Base-by-base conservation (phyloP, 1,139 yeast species). In the Komagataea norvegica region DNA sequence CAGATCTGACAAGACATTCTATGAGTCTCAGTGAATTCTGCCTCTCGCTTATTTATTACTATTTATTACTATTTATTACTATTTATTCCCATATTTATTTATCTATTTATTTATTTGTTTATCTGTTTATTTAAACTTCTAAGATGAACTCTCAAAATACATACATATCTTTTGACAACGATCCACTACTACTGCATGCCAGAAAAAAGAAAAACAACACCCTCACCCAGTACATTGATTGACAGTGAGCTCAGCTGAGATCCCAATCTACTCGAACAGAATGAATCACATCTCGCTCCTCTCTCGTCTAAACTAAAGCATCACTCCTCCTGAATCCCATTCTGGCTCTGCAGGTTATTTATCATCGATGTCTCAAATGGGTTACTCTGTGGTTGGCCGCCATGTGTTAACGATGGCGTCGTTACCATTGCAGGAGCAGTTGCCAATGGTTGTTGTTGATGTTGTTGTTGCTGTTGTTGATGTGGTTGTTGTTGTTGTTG, bases 281-380 rank as follows among this genome's bases (percentile, higher is more conserved):
- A n/a, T n/a, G n/a, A n/a, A n/a, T n/a, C n/a, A n/a, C n/a, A n/a
- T n/a, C n/a, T n/a, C n/a, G n/a, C n/a, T n/a, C n/a, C n/a, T n/a
- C n/a, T n/a, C n/a, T n/a, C n/a, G n/a, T n/a, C n/a, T n/a, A n/a
- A n/a, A n/a, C n/a, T n/a, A n/a, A n/a, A n/a, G n/a, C n/a, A 15
- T 23, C 6, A 28, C 19, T 28, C 36, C 23, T 32, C 36, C n/a
- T 28, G 23, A 16, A 20, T 34, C 22, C 32, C 32, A 22, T 28
- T 33, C 15, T 32, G 33, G 5, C 13, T 16, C 23, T 42, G 38
- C 41, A 47, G 26, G 29, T 38, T 41, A 23, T 40, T 25, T 3
- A 45, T 29, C 48, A 50, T 45, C 3, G 48, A 43, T 3, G 39
- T 50, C 33, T 51, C 56, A 36, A 51, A 51, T n/a, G 56, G 56